phyloP scores from a whole-genome alignment of 2,329 filamentous ascomycete genomes.

The Allantophomopsis lycopodina region DNA sequence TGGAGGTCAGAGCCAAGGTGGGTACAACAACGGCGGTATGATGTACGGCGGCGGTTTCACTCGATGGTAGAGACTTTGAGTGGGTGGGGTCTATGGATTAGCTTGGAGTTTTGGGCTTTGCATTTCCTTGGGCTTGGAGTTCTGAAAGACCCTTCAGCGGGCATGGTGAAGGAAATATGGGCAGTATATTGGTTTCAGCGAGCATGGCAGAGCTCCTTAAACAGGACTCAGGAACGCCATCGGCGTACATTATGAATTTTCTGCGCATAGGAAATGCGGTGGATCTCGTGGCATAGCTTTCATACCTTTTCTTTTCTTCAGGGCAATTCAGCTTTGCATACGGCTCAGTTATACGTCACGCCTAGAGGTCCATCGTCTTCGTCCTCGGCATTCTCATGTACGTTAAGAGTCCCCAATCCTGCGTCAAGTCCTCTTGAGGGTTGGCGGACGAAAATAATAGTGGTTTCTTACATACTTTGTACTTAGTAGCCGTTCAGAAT shows the following conservation, averaged over 20 bases:
- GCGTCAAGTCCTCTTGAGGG: slow-evolving; percentile 14
- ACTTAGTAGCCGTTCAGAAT: slow-evolving; percentile 18
- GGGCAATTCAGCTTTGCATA: slow-evolving; percentile 10
- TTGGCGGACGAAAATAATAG: slow-evolving; percentile 33
- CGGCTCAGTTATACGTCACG: slow-evolving; percentile 10
- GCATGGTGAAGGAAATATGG: slow-evolving; percentile 10
- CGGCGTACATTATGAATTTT: slow-evolving; percentile 16
- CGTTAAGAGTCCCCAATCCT: slow-evolving; percentile 39
- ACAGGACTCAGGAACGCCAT: slow-evolving; percentile 19
- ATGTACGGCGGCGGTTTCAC: slow-evolving; percentile 64
- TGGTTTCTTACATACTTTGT: slow-evolving; percentile 26
- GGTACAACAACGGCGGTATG: slow-evolving; percentile 69
- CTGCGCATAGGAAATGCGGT: slow-evolving; percentile 9
- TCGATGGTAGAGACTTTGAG: slow-evolving; percentile 43
- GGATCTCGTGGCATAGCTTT: slow-evolving; percentile 13
- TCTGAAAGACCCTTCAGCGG: slow-evolving; percentile 12
- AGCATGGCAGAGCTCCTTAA: slow-evolving; percentile 28
- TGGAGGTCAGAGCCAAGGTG: slow-evolving; percentile 83
- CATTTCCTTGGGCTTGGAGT: slow-evolving; percentile 17
- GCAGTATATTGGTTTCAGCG: slow-evolving; percentile 28
- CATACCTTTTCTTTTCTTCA: slow-evolving; percentile 10
- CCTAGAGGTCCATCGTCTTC: slow-evolving; percentile 60
- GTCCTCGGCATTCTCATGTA: slow-evolving; percentile 48
- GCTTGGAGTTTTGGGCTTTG: slow-evolving; percentile 16
- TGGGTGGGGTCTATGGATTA: slow-evolving; percentile 11